Evolutionary conservation across 192 early-diverging fungal species (phyloP), one percentile per base, ranked within the genome.

Genomic region (Cetraspora pellucida): DNA sequence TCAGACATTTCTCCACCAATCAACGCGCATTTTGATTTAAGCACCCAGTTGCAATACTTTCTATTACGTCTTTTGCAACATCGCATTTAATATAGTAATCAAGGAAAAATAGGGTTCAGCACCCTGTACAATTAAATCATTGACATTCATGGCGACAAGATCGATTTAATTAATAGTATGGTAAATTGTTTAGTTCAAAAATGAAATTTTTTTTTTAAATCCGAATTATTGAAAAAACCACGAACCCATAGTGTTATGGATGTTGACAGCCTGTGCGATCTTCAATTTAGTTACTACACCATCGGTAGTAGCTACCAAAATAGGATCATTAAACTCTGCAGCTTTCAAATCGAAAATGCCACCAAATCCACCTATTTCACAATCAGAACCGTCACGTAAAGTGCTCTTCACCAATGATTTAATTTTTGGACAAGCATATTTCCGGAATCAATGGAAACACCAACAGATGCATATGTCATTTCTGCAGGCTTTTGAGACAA

Each of bases 1-100:
- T 99, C 98, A 10, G 98, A 94, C 23, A 97, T 99, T 85, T 99
- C 98, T 43, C 98, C 98, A 75, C 98, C 98, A 72, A 99, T 90
- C 71, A 99, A 90, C 50, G 98, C 98, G 72, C 95, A 96, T 21
- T 93, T 93, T 6, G 96, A 87, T 73, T 95, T 45, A 88, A 77
- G 83, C 98, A 99, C 8, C 97, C 98, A n/a, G 91, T 88, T 30
- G 94, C 97, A 57, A 99, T 94, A 74, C 98, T 96, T 72, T 88
- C 87, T 68, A 99, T 91, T 79, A 99, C 95, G 79, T 94, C 92
- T 78, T 87, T 89, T 52, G 95, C 93, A 19, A 96, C 94, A 78
- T 93, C 90, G 0, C 94, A 64, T 98, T 94, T 60, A 99, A 90
- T 75, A 85, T 94, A 99, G 84, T 99, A 99, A 87, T 99, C 98